Evolutionary conservation across 192 early-diverging fungal genomes (phyloP).

Genomic region (Umbelopsis isabellina): DNA sequence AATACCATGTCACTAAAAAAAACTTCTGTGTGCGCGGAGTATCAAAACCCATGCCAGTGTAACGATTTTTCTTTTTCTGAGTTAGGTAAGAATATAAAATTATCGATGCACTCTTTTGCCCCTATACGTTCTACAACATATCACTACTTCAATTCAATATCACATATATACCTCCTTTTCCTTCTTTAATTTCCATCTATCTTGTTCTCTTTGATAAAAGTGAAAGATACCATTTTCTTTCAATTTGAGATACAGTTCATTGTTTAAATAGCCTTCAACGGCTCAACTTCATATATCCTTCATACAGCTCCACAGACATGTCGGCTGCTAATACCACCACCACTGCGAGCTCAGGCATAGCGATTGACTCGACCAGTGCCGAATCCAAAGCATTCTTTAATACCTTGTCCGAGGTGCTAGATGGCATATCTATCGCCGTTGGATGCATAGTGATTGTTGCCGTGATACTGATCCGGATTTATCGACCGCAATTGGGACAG

Average conservation of each 20-base stretch:
- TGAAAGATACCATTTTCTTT: no score
- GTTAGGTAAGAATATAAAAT: neutral
- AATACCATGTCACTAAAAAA: neutral
- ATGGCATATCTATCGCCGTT: conserved; percentile 10
- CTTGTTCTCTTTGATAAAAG: neutral
- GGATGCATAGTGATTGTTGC: neutral
- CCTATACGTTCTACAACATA: conserved; percentile 18
- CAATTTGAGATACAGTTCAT: no score
- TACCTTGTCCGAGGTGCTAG: neutral
- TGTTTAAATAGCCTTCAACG: neutral
- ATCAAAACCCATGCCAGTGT: neutral
- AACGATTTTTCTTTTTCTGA: conserved; percentile 1
- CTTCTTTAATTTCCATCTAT: neutral
- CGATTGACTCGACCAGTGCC: neutral
- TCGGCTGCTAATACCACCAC: neutral
- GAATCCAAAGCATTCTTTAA: conserved; percentile 16
- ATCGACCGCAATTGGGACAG: conserved; percentile 11
- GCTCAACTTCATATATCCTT: neutral
- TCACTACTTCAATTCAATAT: neutral
- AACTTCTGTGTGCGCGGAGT: no score
- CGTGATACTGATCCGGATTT: conserved; percentile 4
- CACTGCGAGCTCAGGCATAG: neutral
- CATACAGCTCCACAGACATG: neutral
- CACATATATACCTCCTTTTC: neutral
- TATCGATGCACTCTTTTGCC: conserved; percentile 18